Conservation (phyloP, 345 rosid genomes). For the Linum tenue region DNA sequence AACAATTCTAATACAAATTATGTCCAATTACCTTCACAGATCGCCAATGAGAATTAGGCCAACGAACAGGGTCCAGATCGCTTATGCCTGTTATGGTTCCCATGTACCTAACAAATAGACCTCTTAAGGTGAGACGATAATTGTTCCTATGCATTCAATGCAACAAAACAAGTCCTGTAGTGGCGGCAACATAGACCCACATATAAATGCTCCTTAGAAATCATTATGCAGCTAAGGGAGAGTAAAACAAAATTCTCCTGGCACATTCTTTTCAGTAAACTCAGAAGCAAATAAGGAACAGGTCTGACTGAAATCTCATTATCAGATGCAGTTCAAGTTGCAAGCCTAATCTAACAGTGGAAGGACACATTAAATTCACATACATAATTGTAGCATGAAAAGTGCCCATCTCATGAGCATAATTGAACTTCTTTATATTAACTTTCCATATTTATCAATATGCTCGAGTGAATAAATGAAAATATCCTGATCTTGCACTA, state of each 20-base stretch:
- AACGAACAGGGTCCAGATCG: conserved; percentile 56
- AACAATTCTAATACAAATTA: no score
- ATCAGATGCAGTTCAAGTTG: not conserved
- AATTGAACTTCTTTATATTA: not conserved
- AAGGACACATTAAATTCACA: not conserved
- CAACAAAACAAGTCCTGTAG: not conserved
- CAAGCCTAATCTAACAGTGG: not conserved
- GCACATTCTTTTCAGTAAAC: no score
- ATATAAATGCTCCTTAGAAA: no score
- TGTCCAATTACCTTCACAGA: conserved; percentile 36
- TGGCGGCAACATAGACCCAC: not conserved
- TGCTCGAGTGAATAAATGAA: not conserved
- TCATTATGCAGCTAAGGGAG: no score
- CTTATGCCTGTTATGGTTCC: conserved; percentile 69
- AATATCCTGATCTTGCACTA: not conserved
- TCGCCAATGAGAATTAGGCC: conserved; percentile 78
- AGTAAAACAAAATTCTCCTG: no score
- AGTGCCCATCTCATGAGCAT: not conserved
- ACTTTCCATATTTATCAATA: not conserved
- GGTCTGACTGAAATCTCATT: no score
- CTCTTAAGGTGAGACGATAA: not conserved
- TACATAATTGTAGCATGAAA: not conserved
- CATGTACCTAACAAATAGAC: conserved; percentile 40
- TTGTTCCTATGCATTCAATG: not conserved
- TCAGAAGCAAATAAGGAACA: no score